These are phyloP conservation scores for Paramecium pentaurelia DNA, from an alignment of 73 alveolate genomes.

Conservation along the genomic window DNA sequence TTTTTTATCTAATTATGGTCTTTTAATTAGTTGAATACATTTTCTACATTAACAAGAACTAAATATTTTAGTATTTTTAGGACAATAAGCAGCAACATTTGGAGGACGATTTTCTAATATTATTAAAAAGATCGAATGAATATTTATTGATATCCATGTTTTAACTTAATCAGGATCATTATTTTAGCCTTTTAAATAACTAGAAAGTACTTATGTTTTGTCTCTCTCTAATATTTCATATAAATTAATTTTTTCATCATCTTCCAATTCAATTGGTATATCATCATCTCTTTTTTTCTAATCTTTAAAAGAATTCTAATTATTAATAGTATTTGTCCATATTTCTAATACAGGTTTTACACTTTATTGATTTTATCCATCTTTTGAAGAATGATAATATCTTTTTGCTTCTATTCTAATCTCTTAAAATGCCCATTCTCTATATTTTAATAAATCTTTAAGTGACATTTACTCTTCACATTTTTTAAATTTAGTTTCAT, in stretches of 20 bases:
- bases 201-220: slow-evolving; percentile 29
- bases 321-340: slow-evolving; percentile 38
- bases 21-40: neutral
- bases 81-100: neutral
- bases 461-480: slow-evolving; percentile 9
- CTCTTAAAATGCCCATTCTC: slow-evolving; percentile 45
- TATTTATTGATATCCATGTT: neutral
- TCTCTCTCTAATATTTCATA: slow-evolving; percentile 45
- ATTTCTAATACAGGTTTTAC: slow-evolving; percentile 37
- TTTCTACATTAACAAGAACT: neutral
- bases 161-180: slow-evolving; percentile 42
- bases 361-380: slow-evolving; percentile 5
- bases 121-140: neutral
- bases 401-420: slow-evolving; percentile 42
- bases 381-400: slow-evolving; percentile 49
- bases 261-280: slow-evolving; percentile 43
- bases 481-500: slow-evolving; percentile 9
- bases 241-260: slow-evolving; percentile 40
- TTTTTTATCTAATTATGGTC: neutral
- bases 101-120: neutral
- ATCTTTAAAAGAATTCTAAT: slow-evolving; percentile 35
- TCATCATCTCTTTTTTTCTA: slow-evolving; percentile 30
- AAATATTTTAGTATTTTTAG: slow-evolving; percentile 8
- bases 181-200: slow-evolving; percentile 23
- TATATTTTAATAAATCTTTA: slow-evolving; percentile 26